Evolutionary conservation across 352 stramenopile genomes (phyloP).

Genomic region (Elongisporangium senticosum): DNA sequence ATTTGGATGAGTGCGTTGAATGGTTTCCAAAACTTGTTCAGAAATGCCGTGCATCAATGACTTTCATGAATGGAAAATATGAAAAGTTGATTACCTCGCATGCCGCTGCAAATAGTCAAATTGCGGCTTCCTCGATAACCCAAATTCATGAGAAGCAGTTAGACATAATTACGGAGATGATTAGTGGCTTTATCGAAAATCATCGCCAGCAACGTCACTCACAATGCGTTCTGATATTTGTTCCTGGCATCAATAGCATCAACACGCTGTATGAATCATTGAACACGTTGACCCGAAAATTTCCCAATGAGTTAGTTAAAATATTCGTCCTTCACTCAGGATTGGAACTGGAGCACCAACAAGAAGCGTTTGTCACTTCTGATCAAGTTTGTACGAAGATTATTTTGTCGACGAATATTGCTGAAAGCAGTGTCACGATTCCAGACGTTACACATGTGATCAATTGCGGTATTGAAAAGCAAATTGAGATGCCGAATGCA

Average conservation of each 20-base stretch:
- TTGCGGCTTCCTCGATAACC: constrained; percentile 40
- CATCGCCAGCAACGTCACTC: constrained; percentile 24
- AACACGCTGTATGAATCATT: constrained; percentile 79
- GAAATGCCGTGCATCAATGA: constrained; percentile 34
- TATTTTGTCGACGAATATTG: constrained; percentile 96
- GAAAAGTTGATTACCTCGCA: constrained; percentile 16
- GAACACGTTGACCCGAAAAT: constrained; percentile 19
- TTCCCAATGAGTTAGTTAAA: constrained; percentile 21
- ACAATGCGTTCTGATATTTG: constrained; percentile 93
- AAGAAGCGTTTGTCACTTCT: constrained; percentile 56
- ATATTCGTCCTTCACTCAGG: constrained; percentile 66
- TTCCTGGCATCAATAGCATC: constrained; percentile 94
- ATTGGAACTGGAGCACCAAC: constrained; percentile 72
- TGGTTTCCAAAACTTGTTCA: constrained; percentile 38
- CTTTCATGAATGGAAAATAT: constrained; percentile 36
- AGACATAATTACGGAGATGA: constrained; percentile 46
- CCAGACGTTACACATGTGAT: constrained; percentile 90
- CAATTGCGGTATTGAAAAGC: constrained; percentile 81
- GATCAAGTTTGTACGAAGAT: constrained; percentile 75
- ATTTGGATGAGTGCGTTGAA: constrained; percentile 38
- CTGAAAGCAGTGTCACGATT: constrained; percentile 96
- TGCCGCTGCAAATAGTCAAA: constrained; percentile 35
- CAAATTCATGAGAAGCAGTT: constrained; percentile 67
- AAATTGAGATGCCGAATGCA: constrained; percentile 78
- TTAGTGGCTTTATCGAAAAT: constrained; percentile 46